Percentiles rank a stretch among this genome's conserved stretches.
phyloP scores from a whole-genome alignment of 495 filamentous ascomycete genomes.

The Tuber microsphaerosporum region DNA sequence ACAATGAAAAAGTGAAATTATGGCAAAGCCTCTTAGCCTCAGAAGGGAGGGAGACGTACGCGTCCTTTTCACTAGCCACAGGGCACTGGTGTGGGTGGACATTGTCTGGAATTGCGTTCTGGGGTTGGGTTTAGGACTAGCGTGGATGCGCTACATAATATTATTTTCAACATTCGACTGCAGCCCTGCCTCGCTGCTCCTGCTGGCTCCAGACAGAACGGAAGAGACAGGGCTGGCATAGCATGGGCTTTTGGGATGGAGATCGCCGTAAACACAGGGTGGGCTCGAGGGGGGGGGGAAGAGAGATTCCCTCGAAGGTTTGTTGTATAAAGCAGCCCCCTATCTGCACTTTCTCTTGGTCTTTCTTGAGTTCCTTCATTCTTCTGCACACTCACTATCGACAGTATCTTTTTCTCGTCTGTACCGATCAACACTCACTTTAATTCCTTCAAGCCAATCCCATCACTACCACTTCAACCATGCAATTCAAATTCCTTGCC shows the following conservation, averaged over 20 bases:
- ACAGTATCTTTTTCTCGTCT: neutral
- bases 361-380: neutral
- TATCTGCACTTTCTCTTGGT: neutral
- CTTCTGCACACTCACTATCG: neutral
- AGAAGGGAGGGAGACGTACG: neutral
- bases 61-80: conserved; percentile 1
- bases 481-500: neutral
- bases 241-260: neutral
- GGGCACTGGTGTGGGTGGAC: neutral
- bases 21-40: neutral
- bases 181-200: neutral
- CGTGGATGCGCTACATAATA: neutral
- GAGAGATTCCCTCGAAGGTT: neutral
- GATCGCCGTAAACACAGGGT: neutral
- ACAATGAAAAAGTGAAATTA: neutral
- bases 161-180: neutral
- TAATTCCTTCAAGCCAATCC: neutral
- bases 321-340: neutral
- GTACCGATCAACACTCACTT: neutral
- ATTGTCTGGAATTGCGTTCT: neutral
- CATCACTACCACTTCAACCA: neutral
- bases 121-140: neutral
- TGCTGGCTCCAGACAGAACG: neutral
- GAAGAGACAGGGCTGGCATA: neutral
- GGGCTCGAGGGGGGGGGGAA: neutral